A percentile compares a stretch with the other conserved stretches of the same genome.
phyloP scores from a whole-genome alignment of 495 filamentous ascomycete species.

The Immersiella caudata region DNA sequence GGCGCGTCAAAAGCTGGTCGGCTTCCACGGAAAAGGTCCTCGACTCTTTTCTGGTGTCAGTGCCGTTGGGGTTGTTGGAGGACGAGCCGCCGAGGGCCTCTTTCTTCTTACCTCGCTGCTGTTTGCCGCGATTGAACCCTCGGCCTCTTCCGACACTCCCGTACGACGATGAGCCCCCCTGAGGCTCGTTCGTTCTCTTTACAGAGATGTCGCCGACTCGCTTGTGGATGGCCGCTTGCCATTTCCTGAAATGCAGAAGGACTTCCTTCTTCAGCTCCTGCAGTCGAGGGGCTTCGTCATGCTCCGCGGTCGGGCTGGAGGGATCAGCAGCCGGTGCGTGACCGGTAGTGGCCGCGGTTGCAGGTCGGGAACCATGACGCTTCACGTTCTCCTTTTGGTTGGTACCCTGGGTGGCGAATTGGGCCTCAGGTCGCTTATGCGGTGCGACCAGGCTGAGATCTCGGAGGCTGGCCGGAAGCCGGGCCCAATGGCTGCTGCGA shows the following conservation, averaged over 20 bases:
- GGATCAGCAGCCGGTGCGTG: neutral
- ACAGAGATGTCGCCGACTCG: conserved; percentile 47
- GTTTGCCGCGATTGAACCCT: conserved; percentile 4
- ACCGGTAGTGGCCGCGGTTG: conserved; percentile 13
- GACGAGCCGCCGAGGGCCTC: neutral
- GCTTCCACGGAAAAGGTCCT: conserved; percentile 37
- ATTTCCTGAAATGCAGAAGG: conserved; percentile 48
- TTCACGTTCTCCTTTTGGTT: conserved; percentile 34
- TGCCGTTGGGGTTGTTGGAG: neutral
- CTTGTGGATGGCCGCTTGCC: conserved; percentile 43
- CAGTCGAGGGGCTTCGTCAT: conserved; percentile 29
- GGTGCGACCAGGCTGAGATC: conserved; percentile 34
- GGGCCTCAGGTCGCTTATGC: conserved; percentile 17
- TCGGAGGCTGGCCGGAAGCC: conserved; percentile 37
- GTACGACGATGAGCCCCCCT: conserved; percentile 17
- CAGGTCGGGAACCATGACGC: conserved; percentile 25
- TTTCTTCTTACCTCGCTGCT: neutral
- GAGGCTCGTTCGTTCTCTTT: conserved; percentile 30
- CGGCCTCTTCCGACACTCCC: conserved; percentile 15
- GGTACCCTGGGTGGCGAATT: conserved; percentile 13
- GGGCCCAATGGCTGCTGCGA: conserved; percentile 34
- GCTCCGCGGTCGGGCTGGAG: conserved; percentile 19
- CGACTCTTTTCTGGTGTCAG: conserved; percentile 32
- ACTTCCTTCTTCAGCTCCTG: conserved; percentile 50
- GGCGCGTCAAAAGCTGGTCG: conserved; percentile 41